Conservation (phyloP, 2,329 filamentous ascomycete genomes). For the Penicillium sclerotigenum region DNA sequence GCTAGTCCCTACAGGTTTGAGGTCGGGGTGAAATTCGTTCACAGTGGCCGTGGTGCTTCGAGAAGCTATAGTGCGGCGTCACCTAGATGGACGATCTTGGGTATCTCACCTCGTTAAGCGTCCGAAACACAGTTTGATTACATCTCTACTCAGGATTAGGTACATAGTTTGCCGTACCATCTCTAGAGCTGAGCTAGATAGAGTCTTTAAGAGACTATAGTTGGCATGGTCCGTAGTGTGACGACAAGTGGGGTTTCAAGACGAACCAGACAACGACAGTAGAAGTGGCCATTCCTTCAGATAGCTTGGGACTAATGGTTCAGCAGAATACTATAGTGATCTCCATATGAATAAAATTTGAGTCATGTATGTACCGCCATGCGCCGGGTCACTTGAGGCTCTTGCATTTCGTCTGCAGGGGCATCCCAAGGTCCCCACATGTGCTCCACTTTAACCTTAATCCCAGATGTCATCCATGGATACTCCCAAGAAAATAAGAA, state of each 20-base stretch:
- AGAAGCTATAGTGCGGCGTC: background rate
- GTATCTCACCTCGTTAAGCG: too few relatives aligned
- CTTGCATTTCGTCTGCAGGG: background rate
- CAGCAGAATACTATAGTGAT: background rate
- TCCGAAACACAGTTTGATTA: background rate
- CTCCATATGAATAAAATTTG: background rate
- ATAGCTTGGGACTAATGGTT: accelerated
- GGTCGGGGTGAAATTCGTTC: background rate
- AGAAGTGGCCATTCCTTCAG: background rate
- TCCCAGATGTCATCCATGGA: background rate
- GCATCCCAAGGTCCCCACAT: background rate
- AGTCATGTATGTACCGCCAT: background rate
- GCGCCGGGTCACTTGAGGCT: background rate
- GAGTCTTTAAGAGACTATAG: background rate
- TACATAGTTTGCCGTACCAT: background rate
- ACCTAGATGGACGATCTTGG: background rate
- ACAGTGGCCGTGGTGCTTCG: background rate
- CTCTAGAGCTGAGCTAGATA: background rate
- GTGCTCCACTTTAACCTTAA: background rate
- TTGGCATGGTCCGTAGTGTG: too few relatives aligned
- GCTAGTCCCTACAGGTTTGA: background rate
- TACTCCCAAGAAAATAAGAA: background rate
- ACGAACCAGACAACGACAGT: too few relatives aligned
- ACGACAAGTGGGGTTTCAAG: background rate
- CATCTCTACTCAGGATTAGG: background rate